Base-by-base conservation (phyloP, 1,284 basidiomycete genomes). In the Quambalaria eucalypti region DNA sequence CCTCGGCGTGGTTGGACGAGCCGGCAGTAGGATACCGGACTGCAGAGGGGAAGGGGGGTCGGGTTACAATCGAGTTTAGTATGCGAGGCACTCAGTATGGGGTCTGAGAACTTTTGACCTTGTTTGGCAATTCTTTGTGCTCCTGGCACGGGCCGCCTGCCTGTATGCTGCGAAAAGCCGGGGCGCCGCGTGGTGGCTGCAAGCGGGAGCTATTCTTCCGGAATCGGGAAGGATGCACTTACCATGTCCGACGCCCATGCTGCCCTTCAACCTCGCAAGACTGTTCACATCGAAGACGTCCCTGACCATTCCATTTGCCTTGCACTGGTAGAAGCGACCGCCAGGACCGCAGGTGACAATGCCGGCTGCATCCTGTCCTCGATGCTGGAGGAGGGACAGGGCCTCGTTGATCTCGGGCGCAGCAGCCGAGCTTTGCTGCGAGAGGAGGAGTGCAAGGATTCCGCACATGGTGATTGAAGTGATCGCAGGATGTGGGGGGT, bases 261-360 rank as follows among this genome's bases (percentile, higher is more conserved):
- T 85, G 23, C 95, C 95, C 64, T 86, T 82, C 61, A 98, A 79
- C 61, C 84, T 85, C 46, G 84, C 82, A 54, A 97, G 79, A 23
- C 87, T 82, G 70, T 82, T 82, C 50, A 83, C 81, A 77, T 96
- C 91, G 77, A 99, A 93, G 60, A 99, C 88, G 76, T 99, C 95
- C 56, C 93, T 84, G 69, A 99, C 93, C 95, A 99, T 98, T 42
- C 95, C 95, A 76, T 98, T 99, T n/a, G 91, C 90, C 79, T 99
- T 99, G 82, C 88, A 91, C 77, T 99, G 95, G 78, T 88, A 93
- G 77, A 99, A 89, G 47, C 92, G 85, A 47, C 95, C 95, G 73
- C 90, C 90, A 16, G 85, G 83, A 2, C 92, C 95, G 76, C 95
- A 95, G 48, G 95, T 98, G 57, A 99, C 87, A 71, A 98, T 87